A percentile compares a stretch with the other conserved stretches of the same genome.
Evolutionary conservation across 1,284 basidiomycete genomes (phyloP).

Genomic region (Leccinum griseonigrum): DNA sequence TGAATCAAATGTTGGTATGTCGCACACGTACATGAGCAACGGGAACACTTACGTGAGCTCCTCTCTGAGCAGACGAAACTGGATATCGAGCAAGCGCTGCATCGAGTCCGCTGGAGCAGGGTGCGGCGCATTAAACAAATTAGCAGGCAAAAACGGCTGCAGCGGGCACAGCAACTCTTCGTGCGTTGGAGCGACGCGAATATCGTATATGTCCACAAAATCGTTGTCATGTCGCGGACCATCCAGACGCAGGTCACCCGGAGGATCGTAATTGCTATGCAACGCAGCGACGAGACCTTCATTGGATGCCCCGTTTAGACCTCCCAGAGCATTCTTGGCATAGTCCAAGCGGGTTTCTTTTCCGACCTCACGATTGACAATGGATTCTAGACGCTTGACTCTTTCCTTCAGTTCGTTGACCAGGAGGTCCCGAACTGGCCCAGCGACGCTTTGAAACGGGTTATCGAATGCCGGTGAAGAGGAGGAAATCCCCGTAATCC

Average conservation of each 20-base stretch:
- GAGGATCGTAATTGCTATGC: slow-evolving; percentile 48
- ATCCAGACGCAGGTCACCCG: slow-evolving; percentile 45
- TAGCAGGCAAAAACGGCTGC: slow-evolving; percentile 56
- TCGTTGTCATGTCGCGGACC: slow-evolving; percentile 72
- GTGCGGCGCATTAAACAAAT: slow-evolving; percentile 58
- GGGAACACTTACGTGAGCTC: slow-evolving; percentile 55
- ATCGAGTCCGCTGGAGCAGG: slow-evolving; percentile 52
- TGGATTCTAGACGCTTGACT: slow-evolving; percentile 43
- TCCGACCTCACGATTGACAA: slow-evolving; percentile 37
- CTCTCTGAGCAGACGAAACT: slow-evolving; percentile 69
- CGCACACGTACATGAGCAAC: not conserved
- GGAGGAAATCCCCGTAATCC: slow-evolving; percentile 40
- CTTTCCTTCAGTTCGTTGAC: slow-evolving; percentile 39
- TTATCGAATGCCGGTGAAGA: slow-evolving; percentile 39
- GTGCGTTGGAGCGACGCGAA: slow-evolving; percentile 62
- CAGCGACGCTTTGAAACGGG: slow-evolving; percentile 27
- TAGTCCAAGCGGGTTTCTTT: slow-evolving; percentile 27
- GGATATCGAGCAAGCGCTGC: slow-evolving; percentile 62
- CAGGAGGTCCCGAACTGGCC: slow-evolving; percentile 35
- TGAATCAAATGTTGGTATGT: not conserved
- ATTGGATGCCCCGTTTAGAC: slow-evolving; percentile 10
- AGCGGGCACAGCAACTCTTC: slow-evolving; percentile 49
- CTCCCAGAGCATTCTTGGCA: slow-evolving; percentile 1
- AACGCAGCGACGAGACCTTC: slow-evolving; percentile 41
- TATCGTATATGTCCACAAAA: slow-evolving; percentile 48